These are phyloP conservation scores for Fusarium phyllophilum DNA, from an alignment of 2,329 filamentous ascomycete genomes.

Conservation along the genomic window DNA sequence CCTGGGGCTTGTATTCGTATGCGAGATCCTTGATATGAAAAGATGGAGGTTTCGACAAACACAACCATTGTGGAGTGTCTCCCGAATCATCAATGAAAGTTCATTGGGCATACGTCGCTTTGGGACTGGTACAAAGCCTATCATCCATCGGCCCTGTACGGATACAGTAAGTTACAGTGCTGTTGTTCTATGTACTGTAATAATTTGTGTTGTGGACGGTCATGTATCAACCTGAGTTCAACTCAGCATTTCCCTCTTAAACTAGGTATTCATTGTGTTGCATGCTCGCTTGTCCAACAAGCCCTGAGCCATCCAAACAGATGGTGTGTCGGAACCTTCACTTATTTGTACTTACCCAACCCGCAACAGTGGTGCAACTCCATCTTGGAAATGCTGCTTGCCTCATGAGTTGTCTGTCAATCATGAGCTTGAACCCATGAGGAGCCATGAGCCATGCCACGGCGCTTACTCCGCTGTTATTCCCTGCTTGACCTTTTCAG, in stretches of 20 bases:
- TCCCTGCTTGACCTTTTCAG: constrained; percentile 43
- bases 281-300: constrained; percentile 27
- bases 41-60: constrained; percentile 22
- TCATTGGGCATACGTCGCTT: constrained; percentile 15
- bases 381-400: constrained; percentile 13
- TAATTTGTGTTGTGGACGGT: constrained; percentile 2
- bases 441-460: constrained; percentile 30
- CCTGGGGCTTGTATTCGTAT: constrained; percentile 22
- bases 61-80: constrained; percentile 15
- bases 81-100: constrained; percentile 12
- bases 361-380: constrained; percentile 30
- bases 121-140: constrained; percentile 22
- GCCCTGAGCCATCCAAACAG: not conserved
- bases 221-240: constrained; percentile 13
- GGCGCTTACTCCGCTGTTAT: constrained; percentile 36
- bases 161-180: constrained; percentile 20
- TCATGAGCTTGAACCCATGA: constrained; percentile 30
- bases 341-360: constrained; percentile 16
- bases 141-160: constrained; percentile 15
- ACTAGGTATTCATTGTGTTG: not conserved
- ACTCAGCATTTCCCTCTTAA: constrained; percentile 2
- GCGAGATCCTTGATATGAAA: constrained; percentile 32
- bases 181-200: not conserved
- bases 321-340: constrained; percentile 25
- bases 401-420: constrained; percentile 26